Conservation (phyloP, 169 alveolate genomes). For the Eimeria maxima region DNA sequence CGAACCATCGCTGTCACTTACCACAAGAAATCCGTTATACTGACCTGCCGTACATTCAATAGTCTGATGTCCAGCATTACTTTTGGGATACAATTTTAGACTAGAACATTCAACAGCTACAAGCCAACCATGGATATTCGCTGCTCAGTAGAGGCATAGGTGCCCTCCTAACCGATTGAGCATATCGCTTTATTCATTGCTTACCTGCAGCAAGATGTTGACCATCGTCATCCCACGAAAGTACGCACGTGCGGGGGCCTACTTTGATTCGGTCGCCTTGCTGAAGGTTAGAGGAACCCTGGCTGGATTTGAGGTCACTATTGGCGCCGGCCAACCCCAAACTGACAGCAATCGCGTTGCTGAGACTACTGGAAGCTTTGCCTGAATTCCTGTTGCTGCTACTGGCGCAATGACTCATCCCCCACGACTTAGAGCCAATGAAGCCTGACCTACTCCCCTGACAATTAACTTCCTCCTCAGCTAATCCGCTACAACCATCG, state of each 20-base stretch:
- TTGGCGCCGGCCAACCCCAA: neutral
- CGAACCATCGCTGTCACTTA: conserved; percentile 89
- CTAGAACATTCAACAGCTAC: neutral
- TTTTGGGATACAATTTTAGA: neutral
- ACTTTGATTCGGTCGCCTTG: neutral
- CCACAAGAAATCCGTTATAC: conserved; percentile 88
- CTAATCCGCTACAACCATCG: conserved; percentile 83
- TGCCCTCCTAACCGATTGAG: neutral
- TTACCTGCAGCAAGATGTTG: conserved; percentile 56
- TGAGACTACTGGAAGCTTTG: conserved; percentile 38
- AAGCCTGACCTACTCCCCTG: conserved; percentile 6
- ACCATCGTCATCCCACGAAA: conserved; percentile 67
- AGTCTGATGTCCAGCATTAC: neutral
- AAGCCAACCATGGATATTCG: neutral
- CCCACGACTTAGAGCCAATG: neutral
- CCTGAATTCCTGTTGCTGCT: conserved; percentile 31
- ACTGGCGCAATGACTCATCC: neutral
- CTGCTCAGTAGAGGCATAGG: neutral
- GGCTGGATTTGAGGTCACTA: conserved; percentile 5
- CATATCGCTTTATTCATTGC: neutral
- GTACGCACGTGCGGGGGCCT: conserved; percentile 14
- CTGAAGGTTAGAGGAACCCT: neutral
- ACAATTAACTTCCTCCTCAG: neutral
- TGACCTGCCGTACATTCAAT: conserved; percentile 58
- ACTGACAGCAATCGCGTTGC: neutral